Base-by-base conservation (phyloP, 2,329 filamentous ascomycete species). In the Venturia nashicola region DNA sequence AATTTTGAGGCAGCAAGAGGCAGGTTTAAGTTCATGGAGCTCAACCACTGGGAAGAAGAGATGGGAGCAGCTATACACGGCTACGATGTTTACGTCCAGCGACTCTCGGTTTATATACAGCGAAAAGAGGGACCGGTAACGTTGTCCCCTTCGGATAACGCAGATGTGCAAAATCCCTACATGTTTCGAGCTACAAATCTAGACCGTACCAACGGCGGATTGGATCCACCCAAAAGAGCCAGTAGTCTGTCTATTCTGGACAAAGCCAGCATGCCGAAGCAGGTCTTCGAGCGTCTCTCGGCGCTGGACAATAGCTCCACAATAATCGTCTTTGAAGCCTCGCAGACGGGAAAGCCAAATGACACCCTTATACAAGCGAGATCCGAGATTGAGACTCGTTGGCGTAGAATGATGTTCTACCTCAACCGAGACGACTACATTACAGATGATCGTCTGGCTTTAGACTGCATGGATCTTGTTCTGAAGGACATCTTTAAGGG, bases 281-380 rank as follows among this genome's bases (percentile, higher is more conserved):
- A 51, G 8, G 43, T 62, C 34, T 11, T 48, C 11, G 39, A 61
- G 34, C 36, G 46, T 18, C 59, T 51, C 32, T 48, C 43, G 1
- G 68, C 76, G 23, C 74, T 80, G 5, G 81, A 83, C 65, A 81
- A 81, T 59, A 75, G 76, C 23, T 78, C 76, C 39, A 79, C 79
- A 0, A 78, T 83, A 64, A 80, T 83, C 63, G 71, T 83, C 36
- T 82, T 83, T 65, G 80, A 83, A 65, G 77, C 79, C 59, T 79
- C 79, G 0, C 76, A 79, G 36, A 78, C 77, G 1, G 73, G 75
- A 20, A 74, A 73, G 12, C 76, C 79, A 34, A 74, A 78, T 44
- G 78, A 83, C 66, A 82, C 80, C 0, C 66, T 83, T 11, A 77
- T 82, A 23, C 72, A 77, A 2, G 79, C 80, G 3, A 74, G 80